Percentiles rank a stretch among this genome's conserved stretches.
Conservation (phyloP, 495 filamentous ascomycete genomes). For the Tetracladium marchalianum region DNA sequence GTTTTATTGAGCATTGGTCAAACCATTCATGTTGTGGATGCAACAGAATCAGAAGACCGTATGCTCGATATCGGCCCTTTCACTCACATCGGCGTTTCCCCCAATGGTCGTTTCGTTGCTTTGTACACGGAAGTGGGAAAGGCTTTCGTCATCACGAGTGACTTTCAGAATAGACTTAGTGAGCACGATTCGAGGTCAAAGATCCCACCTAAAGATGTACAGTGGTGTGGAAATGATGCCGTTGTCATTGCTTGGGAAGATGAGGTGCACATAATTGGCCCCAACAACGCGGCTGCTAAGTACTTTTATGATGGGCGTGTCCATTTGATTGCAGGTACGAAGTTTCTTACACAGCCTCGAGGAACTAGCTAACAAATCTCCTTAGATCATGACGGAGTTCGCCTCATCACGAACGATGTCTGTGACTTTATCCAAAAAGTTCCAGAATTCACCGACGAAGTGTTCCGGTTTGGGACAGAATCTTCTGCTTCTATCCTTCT, state of each 20-base stretch:
- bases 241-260: constrained; percentile 96
- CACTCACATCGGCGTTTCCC: constrained; percentile 77
- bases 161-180: constrained; percentile 84
- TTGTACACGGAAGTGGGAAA: constrained; percentile 80
- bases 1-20: constrained; percentile 78
- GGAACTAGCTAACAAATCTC: constrained; percentile 29
- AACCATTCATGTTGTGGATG: constrained; percentile 79
- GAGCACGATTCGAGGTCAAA: constrained; percentile 84
- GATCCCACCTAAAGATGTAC: constrained; percentile 76
- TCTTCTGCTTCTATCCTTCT: constrained; percentile 83
- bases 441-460: constrained; percentile 75
- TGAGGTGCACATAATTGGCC: constrained; percentile 91
- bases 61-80: constrained; percentile 88
- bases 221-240: constrained; percentile 95
- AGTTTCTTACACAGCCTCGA: background rate
- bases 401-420: constrained; percentile 78
- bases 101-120: constrained; percentile 78
- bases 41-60: constrained; percentile 82
- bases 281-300: constrained; percentile 65
- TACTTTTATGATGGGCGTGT: constrained; percentile 88
- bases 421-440: constrained; percentile 96
- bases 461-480: constrained; percentile 78
- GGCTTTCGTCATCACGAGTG: constrained; percentile 86
- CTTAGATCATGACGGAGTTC: constrained; percentile 81
- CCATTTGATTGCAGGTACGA: constrained; percentile 70